Evolutionary conservation across 1,139 yeast genomes (phyloP), one percentile per base, ranked within the genome.

Genomic region (Taiozyma sp.): DNA sequence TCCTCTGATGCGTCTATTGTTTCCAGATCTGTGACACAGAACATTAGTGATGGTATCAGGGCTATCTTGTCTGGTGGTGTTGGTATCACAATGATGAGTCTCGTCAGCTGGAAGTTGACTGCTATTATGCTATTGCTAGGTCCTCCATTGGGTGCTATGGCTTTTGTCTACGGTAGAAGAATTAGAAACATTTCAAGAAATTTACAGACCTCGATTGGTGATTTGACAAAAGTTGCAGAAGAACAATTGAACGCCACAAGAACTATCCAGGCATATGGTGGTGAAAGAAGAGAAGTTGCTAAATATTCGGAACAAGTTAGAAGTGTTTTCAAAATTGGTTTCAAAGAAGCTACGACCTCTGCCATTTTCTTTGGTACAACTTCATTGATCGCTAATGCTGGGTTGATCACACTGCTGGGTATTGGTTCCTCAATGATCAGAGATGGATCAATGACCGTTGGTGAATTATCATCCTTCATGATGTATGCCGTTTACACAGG

Each of bases 401-500:
- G 95, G 3, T 75, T 93, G 47, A 70, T 93, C 39, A 83, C 93
- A 2, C 74, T 93, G 43, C 74, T 91, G 45, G 83, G 87, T 13
- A 76, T 87, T 34, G 98, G 99, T 6, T 86, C 96, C 1, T 76
- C 81, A 47, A 77, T 91, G 73, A 95, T 91, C 28, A 76, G 81
- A 49, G 67, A 70, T 47, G 96, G 96, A 0, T 75, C 80, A 42
- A 73, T 93, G 65, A 79, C 96, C 0, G 80, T 90, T 44, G 98
- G 98, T 50, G 97, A 89, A 63, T 75, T 93, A 49, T 85, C 96
- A 11, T 88, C 96, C 50, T 93, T 89, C 67, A 86, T 91, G 85
- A 87, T 93, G 88, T 93, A 93, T 69, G 96, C 97, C 0, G 91
- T 90, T 13, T 93, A 89, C 66, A 89, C 97, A 2, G 98, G 98